These are phyloP conservation scores for Boletus holoroseus DNA, from an alignment of 1,284 basidiomycete species.

Conservation along the genomic window DNA sequence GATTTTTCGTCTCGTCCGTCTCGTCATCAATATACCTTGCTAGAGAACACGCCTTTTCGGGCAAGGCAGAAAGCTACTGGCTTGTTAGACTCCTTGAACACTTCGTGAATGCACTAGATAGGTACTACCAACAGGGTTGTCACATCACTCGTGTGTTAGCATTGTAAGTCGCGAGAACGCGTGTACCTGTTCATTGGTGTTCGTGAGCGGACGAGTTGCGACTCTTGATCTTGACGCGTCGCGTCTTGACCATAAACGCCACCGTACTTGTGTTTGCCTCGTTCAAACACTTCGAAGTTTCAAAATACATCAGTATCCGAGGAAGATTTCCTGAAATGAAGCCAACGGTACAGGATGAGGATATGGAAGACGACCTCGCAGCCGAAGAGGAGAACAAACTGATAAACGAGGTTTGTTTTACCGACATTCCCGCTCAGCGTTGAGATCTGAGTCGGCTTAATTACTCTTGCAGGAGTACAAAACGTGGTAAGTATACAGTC, in stretches of 20 bases:
- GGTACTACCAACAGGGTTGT: neutral
- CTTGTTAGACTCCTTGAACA: neutral
- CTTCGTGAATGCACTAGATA: conserved; percentile 15
- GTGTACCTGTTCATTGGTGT: neutral
- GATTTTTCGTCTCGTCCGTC: conserved; percentile 16
- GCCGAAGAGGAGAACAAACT: conserved; percentile 86
- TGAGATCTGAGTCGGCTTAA: conserved; percentile 14
- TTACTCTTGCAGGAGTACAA: conserved; percentile 68
- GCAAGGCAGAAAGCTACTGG: conserved; percentile 12
- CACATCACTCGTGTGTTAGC: neutral
- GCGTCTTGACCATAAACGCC: conserved; percentile 22
- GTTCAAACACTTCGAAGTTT: neutral
- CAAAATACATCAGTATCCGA: neutral
- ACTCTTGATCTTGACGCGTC: conserved; percentile 20
- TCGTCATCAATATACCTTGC: conserved; percentile 27
- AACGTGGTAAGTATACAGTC: conserved; percentile 51
- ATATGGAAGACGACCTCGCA: conserved; percentile 74
- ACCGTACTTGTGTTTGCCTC: neutral
- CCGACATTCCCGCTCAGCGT: neutral
- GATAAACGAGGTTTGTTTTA: conserved; percentile 76
- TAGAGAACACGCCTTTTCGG: conserved; percentile 22
- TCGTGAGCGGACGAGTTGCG: neutral
- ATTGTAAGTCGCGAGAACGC: neutral
- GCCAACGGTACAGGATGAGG: conserved; percentile 55
- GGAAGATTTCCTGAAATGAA: conserved; percentile 41